Evolutionary conservation across 176 grass and related monocot genomes (phyloP).

Genomic region (Elymus sibiricus): DNA sequence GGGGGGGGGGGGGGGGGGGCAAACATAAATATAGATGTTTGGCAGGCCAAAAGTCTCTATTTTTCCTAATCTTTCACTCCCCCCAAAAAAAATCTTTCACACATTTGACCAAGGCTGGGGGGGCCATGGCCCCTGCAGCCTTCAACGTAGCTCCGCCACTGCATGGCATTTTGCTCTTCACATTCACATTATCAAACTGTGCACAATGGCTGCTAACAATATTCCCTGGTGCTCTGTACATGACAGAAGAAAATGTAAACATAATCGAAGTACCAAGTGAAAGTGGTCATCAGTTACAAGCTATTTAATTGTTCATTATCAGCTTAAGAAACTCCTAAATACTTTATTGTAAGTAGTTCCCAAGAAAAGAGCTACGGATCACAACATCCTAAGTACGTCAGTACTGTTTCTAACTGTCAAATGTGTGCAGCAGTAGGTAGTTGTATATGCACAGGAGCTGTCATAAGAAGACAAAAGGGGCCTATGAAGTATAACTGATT

Average conservation of each 20-base stretch:
- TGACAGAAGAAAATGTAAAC: conserved; percentile 1
- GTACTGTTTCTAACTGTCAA: not conserved
- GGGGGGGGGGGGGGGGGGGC: too few relatives aligned
- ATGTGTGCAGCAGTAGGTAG: not conserved
- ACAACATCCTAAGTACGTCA: not conserved
- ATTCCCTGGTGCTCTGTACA: not conserved
- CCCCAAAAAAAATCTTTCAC: too few relatives aligned
- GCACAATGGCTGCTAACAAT: not conserved
- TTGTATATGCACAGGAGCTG: not conserved
- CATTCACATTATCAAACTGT: not conserved
- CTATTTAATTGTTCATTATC: conserved; percentile 1
- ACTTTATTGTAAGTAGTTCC: not conserved
- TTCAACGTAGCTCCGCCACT: too few relatives aligned
- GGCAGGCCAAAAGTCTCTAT: too few relatives aligned
- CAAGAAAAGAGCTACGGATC: not conserved
- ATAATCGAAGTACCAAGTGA: conserved; percentile 9
- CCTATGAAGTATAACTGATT: conserved; percentile 20
- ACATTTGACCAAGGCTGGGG: too few relatives aligned
- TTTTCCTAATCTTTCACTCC: too few relatives aligned
- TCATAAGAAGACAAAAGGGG: conserved; percentile 5
- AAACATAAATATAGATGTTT: too few relatives aligned
- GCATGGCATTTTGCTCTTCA: not conserved
- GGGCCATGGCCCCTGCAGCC: too few relatives aligned
- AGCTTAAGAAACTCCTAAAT: not conserved
- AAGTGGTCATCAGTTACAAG: not conserved